These are phyloP conservation scores for Dendrobium nobile DNA, from an alignment of 106 monocot genomes.

Conservation along the genomic window DNA sequence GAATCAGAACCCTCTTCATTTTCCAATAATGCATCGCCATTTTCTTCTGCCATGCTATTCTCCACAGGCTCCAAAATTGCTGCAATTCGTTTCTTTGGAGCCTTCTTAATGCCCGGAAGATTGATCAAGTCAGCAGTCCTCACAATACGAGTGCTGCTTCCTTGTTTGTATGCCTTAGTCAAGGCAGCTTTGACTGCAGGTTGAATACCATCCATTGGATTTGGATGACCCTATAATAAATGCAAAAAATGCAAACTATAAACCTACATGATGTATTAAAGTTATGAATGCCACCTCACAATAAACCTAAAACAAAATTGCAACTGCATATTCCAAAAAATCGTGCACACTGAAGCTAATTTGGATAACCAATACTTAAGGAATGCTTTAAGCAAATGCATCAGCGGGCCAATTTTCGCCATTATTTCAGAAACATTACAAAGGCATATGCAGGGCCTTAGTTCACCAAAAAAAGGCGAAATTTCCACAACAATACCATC, in stretches of 20 bases:
- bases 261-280: neutral
- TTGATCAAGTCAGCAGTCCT: constrained; percentile 70
- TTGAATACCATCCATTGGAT: constrained; percentile 73
- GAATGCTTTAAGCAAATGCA: neutral
- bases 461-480: neutral
- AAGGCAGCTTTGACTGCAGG: constrained; percentile 84
- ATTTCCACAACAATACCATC: neutral
- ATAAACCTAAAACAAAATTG: neutral
- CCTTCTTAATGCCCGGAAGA: constrained; percentile 82
- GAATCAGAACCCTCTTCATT: constrained; percentile 55
- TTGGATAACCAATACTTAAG: neutral
- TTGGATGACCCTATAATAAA: constrained; percentile 59
- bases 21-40: constrained; percentile 37
- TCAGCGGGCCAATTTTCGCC: neutral
- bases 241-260: neutral
- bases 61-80: constrained; percentile 85
- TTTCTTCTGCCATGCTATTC: constrained; percentile 39
- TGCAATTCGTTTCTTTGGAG: constrained; percentile 78
- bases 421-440: too few species aligned
- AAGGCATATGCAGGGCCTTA: neutral
- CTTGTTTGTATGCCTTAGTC: constrained; percentile 87
- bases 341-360: neutral
- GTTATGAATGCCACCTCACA: too few species aligned
- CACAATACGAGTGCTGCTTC: constrained; percentile 53
- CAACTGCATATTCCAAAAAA: neutral